These are phyloP conservation scores for Stentor coeruleus DNA, from an alignment of 73 alveolate species.

Conservation along the genomic window DNA sequence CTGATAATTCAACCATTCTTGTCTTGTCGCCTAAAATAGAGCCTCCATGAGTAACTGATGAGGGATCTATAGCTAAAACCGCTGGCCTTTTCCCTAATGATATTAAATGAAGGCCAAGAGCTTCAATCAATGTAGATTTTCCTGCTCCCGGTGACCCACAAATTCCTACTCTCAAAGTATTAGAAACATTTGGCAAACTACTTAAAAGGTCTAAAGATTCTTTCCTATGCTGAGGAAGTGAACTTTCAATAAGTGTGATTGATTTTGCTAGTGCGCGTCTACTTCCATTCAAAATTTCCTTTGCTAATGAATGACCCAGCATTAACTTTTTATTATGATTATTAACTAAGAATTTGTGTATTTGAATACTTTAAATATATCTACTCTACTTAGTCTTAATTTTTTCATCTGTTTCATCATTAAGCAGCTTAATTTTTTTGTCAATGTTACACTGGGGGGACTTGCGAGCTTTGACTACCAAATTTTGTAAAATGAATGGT, in stretches of 20 bases:
- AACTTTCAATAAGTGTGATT: constrained; percentile 52
- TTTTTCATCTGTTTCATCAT: too few species aligned
- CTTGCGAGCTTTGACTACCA: too few species aligned
- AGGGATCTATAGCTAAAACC: constrained; percentile 70
- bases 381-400: too few species aligned
- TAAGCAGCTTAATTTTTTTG: too few species aligned
- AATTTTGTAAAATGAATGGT: too few species aligned
- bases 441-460: too few species aligned
- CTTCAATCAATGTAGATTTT: constrained; percentile 61
- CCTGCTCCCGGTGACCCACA: constrained; percentile 85
- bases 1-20: constrained; percentile 57
- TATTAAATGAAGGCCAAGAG: constrained; percentile 44
- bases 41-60: constrained; percentile 62
- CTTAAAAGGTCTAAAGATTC: constrained; percentile 44
- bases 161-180: constrained; percentile 53
- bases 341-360: too few species aligned
- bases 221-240: constrained; percentile 43
- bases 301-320: neutral
- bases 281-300: constrained; percentile 24
- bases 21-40: constrained; percentile 74
- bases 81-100: constrained; percentile 41
- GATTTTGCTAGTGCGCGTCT: constrained; percentile 46
- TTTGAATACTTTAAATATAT: too few species aligned
- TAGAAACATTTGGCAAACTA: constrained; percentile 25
- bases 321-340: too few species aligned